A percentile compares a stretch with the other conserved stretches of the same genome.
Evolutionary conservation across 2,329 filamentous ascomycete species (phyloP).

Genomic region (Chrysosporium queenslandicum): DNA sequence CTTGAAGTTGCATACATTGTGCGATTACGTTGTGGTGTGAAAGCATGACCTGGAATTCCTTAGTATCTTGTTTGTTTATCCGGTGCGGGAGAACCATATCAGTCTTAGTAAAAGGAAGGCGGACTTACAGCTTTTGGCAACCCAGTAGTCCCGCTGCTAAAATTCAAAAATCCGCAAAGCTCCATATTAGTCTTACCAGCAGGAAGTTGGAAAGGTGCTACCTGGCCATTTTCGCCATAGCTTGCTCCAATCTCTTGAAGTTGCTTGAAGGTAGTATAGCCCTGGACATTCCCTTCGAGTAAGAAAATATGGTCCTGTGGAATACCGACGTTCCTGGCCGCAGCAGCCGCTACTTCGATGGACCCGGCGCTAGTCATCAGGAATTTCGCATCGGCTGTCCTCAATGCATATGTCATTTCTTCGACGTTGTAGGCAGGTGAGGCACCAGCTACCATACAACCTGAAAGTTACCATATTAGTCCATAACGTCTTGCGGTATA

Average conservation of each 20-base stretch:
- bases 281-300: constrained; percentile 44
- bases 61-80: not conserved
- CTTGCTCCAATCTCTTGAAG: constrained; percentile 26
- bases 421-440: constrained; percentile 57
- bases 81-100: too few species aligned
- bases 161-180: constrained; percentile 45
- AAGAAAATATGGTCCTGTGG: constrained; percentile 45
- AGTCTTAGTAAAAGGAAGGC: too few species aligned
- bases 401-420: constrained; percentile 57
- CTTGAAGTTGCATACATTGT: constrained; percentile 51
- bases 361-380: constrained; percentile 48
- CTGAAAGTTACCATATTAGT: not conserved
- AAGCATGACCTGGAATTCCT: constrained; percentile 39
- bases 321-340: constrained; percentile 47
- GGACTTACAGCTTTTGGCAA: constrained; percentile 39
- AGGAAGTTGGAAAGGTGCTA: constrained; percentile 41
- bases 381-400: constrained; percentile 48
- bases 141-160: constrained; percentile 43
- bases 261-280: constrained; percentile 37
- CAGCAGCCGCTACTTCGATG: constrained; percentile 46
- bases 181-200: constrained; percentile 47
- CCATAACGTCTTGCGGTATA: not conserved
- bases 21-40: constrained; percentile 47
- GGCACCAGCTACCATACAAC: constrained; percentile 50
- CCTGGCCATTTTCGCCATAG: constrained; percentile 37